Base-by-base conservation (phyloP, 495 filamentous ascomycete genomes). In the Talaromyces wortmannii region DNA sequence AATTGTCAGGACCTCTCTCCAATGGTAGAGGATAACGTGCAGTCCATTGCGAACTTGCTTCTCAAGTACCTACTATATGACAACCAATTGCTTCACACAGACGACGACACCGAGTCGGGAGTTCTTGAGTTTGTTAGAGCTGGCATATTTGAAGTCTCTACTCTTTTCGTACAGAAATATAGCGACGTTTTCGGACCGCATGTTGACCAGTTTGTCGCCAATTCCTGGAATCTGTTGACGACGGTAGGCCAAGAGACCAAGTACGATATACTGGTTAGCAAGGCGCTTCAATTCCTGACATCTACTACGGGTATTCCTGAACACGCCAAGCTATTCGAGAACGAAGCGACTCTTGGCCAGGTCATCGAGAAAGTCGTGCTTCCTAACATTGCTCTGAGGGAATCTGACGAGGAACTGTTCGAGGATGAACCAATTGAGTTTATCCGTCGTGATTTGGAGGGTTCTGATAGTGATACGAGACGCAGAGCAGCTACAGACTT, bases 341-440 rank as follows among this genome's bases (percentile, higher is more conserved):
- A 86, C 55, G 82, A 88, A 57, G 77, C 74, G 13, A 85, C 86
- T 3, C 70, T 97, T 52, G 75, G 78, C 23, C 86, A 96, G 62
- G 87, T 99, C 23, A 86, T 96, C 33, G 89, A 97, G 68, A 95
- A 95, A 72, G 95, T 97, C 29, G 85, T 99, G 46, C 71, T 99
- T 52, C 95, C 95, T 33, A 99, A 97, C 59, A 83, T 97, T 51
- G 84, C 83, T 11, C 78, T 99, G 18, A 83, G 95, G 44, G 91
- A 95, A 58, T 90, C 91, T 3, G 95, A 99, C 56, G 83, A 95
- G 56, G 95, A 99, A 65, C 77, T 95, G 36, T 96, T 97, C 60
- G 95, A 97, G 65, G 95, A 99, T 62, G 95, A 99, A 67, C 95
- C 95, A 3, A 97, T 99, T 65, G 95, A 99, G 66, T 99, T 95